These are phyloP conservation scores for Microbotryum saponariae DNA, from an alignment of 1,284 basidiomycete species.

Conservation along the genomic window DNA sequence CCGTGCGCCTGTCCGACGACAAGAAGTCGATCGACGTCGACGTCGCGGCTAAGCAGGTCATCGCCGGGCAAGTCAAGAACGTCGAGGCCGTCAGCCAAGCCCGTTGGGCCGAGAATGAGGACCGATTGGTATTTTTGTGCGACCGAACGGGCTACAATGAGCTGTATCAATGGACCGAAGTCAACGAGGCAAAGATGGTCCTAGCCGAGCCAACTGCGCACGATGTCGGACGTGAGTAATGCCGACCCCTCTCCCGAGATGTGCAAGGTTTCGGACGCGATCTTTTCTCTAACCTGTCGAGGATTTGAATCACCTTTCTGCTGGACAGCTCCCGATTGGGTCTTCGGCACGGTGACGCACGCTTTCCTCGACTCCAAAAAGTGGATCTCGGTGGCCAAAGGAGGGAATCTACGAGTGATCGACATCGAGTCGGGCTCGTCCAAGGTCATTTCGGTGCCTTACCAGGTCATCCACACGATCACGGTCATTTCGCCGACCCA, in stretches of 20 bases:
- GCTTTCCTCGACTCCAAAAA: constrained; percentile 48
- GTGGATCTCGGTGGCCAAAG: constrained; percentile 48
- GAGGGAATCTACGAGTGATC: constrained; percentile 42
- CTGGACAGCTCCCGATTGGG: constrained; percentile 50
- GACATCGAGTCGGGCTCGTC: constrained; percentile 19
- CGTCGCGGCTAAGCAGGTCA: constrained; percentile 10
- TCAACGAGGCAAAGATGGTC: constrained; percentile 41
- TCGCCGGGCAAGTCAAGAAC: constrained; percentile 25
- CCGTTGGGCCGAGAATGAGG: constrained; percentile 50
- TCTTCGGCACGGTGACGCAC: constrained; percentile 49
- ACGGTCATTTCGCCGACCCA: constrained; percentile 40
- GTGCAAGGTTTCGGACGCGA: no score
- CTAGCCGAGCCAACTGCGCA: constrained; percentile 47
- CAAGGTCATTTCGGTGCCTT: constrained; percentile 47
- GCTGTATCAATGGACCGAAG: constrained; percentile 53
- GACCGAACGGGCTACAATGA: constrained; percentile 65
- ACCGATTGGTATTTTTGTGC: constrained; percentile 57
- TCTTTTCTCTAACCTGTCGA: background rate
- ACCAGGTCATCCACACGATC: constrained; percentile 47
- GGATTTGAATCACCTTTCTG: constrained; percentile 42
- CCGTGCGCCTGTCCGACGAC: background rate
- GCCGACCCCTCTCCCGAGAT: background rate
- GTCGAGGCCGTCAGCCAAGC: constrained; percentile 39
- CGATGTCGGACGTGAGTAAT: constrained; percentile 42
- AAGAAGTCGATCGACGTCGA: constrained; percentile 1